Percentiles rank a stretch among this genome's conserved stretches.
These are phyloP conservation scores for Houttuynia cordata DNA, from an alignment of 164 flowering plant genomes.

Conservation along the genomic window DNA sequence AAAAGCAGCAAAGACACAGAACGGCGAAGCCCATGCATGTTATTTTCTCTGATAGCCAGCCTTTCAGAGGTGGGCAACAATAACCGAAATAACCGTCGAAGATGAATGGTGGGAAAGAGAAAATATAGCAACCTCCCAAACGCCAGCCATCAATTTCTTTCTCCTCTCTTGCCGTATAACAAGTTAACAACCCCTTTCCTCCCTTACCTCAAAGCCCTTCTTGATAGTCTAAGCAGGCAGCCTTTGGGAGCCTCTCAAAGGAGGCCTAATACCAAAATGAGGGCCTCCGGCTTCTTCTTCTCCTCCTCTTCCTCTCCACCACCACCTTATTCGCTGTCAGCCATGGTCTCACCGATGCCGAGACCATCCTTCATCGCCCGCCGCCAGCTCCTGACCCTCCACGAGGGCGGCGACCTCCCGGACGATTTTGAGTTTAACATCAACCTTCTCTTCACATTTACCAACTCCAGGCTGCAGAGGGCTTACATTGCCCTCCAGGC, in stretches of 20 bases:
- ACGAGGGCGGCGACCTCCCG: constrained; percentile 23
- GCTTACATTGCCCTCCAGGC: constrained; percentile 63
- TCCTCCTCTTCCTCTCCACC: not conserved
- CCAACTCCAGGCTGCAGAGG: constrained; percentile 36
- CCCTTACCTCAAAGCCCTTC: not conserved
- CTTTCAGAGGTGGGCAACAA: not conserved
- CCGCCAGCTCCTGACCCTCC: constrained; percentile 29
- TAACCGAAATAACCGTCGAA: not conserved
- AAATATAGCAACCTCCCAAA: not conserved
- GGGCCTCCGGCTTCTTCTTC: constrained; percentile 3
- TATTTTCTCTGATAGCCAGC: not conserved
- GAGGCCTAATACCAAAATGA: constrained; percentile 3
- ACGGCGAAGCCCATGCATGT: not conserved
- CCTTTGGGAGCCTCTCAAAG: not conserved
- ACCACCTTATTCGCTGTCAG: constrained; percentile 7
- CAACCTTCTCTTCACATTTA: constrained; percentile 14
- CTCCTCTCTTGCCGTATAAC: not conserved
- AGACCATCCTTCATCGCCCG: constrained; percentile 32
- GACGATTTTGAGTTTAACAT: constrained; percentile 21
- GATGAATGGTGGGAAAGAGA: not conserved
- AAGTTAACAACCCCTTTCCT: not conserved
- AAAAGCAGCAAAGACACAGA: not conserved
- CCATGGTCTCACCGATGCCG: constrained; percentile 27
- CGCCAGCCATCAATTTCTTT: not conserved
- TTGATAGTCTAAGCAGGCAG: not conserved